Base-by-base conservation (phyloP, 1,139 yeast genomes). In the Yamadazyma sp. region DNA sequence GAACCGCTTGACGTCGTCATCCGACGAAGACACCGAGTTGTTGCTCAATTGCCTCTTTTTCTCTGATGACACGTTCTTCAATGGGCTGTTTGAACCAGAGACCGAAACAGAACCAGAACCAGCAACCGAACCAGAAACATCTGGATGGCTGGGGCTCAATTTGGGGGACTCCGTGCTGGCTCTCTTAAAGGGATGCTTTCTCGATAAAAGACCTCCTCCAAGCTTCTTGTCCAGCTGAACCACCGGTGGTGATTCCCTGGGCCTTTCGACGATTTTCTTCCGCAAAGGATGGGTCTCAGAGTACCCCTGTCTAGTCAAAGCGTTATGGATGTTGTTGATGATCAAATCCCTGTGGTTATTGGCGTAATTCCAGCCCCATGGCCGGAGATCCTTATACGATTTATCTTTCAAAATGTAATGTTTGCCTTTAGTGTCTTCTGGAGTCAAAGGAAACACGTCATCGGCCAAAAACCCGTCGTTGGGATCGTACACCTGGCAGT, bases 201-300 rank as follows among this genome's bases (percentile, higher is more conserved):
- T 46, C 1, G 54, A 40, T 2, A 52, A 37, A 11, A 53, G 38
- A 4, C 51, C 50, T 7, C 57, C 59, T 11, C 59, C 59, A 15
- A 52, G 41, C 22, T 31, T n/a, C n/a, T n/a, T n/a, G n/a, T n/a
- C n/a, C n/a, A n/a, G n/a, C n/a, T n/a, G n/a, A n/a, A n/a, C n/a
- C n/a, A n/a, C n/a, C n/a, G n/a, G n/a, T n/a, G n/a, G n/a, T n/a
- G n/a, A n/a, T n/a, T n/a, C n/a, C n/a, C n/a, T n/a, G n/a, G n/a
- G n/a, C 15, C 9, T 25, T n/a, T 57, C 62, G 34, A 56, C 54
- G 35, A 70, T 60, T 42, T 64, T 67, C 40, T 55, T 62, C 30
- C 77, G 52, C 38, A 70, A 54, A 6, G 77, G 76, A 49, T 71
- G 76, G 11, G 75, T 67, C 31, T 64, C 71, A 50, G 67, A 67